Percentiles rank a stretch among this genome's conserved stretches.
phyloP scores from a whole-genome alignment of 257 asterid genomes.

The Solanum sejunctum region DNA sequence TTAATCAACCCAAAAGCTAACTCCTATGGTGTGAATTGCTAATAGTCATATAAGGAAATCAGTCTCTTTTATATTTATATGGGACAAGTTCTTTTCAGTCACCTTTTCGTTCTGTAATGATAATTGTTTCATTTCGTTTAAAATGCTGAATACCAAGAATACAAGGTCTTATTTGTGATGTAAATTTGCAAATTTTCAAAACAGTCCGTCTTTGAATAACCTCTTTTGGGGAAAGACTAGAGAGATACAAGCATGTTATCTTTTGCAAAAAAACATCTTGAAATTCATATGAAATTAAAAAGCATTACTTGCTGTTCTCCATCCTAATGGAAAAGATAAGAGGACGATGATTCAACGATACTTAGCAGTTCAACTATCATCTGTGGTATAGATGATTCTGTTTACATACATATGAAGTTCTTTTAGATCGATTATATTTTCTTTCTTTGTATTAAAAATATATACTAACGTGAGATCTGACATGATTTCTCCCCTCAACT shows the following conservation, averaged over 20 bases:
- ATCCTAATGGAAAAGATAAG: not conserved
- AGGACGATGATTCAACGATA: not conserved
- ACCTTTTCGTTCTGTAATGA: not conserved
- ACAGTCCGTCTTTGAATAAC: not conserved
- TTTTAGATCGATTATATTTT: not conserved
- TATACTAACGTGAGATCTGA: not conserved
- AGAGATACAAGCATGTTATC: not conserved
- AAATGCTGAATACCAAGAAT: not conserved
- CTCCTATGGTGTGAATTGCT: not conserved
- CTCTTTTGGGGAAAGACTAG: not conserved
- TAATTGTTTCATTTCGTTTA: not conserved
- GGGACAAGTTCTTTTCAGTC: not conserved
- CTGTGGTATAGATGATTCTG: not conserved
- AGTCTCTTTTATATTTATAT: not conserved
- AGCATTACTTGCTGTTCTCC: not conserved
- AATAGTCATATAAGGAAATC: not conserved
- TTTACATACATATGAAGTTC: not conserved
- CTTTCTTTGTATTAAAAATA: not conserved
- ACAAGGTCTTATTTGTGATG: not conserved
- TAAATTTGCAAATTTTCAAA: not conserved
- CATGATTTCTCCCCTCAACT: conserved; percentile 4
- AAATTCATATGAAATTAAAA: not conserved
- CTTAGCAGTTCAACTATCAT: not conserved
- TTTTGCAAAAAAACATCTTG: not conserved
- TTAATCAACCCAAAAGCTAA: not conserved